These are phyloP conservation scores for Ceratobasidium sp. DNA, from an alignment of 1,284 basidiomycete species.

Conservation along the genomic window DNA sequence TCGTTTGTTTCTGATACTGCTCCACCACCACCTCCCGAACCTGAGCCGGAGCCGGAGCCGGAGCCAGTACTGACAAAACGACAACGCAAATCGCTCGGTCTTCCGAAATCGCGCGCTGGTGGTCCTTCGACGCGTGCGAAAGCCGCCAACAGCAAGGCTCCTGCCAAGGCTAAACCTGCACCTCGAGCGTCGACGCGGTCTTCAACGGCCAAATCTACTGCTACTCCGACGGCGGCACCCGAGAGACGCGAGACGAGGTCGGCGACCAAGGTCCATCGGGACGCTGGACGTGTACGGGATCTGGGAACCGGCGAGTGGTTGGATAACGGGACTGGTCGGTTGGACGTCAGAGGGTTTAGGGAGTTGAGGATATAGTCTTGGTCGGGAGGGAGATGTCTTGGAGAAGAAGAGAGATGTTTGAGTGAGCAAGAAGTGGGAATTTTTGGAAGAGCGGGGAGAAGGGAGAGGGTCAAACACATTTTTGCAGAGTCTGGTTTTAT, in stretches of 20 bases:
- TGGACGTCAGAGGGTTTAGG: conserved; percentile 83
- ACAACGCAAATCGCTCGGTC: conserved; percentile 74
- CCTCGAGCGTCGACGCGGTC: conserved; percentile 71
- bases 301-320: conserved; percentile 67
- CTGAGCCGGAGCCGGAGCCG: conserved; percentile 46
- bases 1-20: conserved; percentile 55
- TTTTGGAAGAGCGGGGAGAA: too few relatives aligned
- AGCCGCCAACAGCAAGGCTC: conserved; percentile 48
- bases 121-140: conserved; percentile 53
- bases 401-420: too few relatives aligned
- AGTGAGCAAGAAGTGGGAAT: too few relatives aligned
- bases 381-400: too few relatives aligned
- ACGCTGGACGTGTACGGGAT: conserved; percentile 50
- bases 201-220: conserved; percentile 51
- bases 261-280: conserved; percentile 37
- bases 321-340: conserved; percentile 76
- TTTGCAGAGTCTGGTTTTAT: neutral
- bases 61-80: conserved; percentile 67
- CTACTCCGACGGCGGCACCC: conserved; percentile 51
- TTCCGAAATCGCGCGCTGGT: conserved; percentile 64
- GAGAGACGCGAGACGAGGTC: conserved; percentile 23
- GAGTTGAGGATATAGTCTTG: conserved; percentile 76
- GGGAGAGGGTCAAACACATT: neutral
- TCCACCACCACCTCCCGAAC: conserved; percentile 53
- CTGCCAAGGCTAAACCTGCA: conserved; percentile 57